Evolutionary conservation across 805 yeast species (phyloP), one percentile per base, ranked within the genome.

Genomic region (Candida coquimbonensis): DNA sequence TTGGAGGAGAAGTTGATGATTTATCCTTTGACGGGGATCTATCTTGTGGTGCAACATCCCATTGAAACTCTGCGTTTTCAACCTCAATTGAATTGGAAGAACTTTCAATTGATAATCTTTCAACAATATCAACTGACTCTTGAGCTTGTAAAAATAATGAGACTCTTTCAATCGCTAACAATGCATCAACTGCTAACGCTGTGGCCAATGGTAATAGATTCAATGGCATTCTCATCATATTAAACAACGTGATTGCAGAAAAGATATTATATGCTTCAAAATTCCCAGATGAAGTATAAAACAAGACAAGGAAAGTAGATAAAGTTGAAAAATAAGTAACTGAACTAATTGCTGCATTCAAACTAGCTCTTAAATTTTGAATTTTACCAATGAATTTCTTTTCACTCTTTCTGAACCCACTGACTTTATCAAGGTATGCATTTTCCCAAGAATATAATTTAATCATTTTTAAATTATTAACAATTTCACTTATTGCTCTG

Each of bases 361-460:
- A 62, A 19, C 72, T 51, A 57, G 83, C 85, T 60, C 90, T 78
- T 27, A 78, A 61, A 38, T 80, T 69, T 56, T 85, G 90, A 70
- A 87, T 76, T 44, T 66, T 69, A 50, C 80, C 73, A 48, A 90
- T 74, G 42, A 70, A 68, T 5, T 57, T 53, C 75, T 86, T 80
- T 64, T 89, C 97, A 19, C 67, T 58, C 0, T 59, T 55, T 60
- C 97, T 76, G 26, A 77, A 69, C 12, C 69, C 72, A 14, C 77
- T 57, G 33, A 90, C 74, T 43, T 73, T 67, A 9, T 72, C 62
- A 44, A 72, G 72, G 60, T 87, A 90, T 1, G 96, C 89, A 31
- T 71, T 72, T 65, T 90, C 97, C 96, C 96, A 90, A 1, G 95
- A 86, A 61, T 89, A 90, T 61, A 76, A 85, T 67, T 90, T 90